phyloP scores from a whole-genome alignment of 2,329 filamentous ascomycete species.

The Monosporascus sp. region DNA sequence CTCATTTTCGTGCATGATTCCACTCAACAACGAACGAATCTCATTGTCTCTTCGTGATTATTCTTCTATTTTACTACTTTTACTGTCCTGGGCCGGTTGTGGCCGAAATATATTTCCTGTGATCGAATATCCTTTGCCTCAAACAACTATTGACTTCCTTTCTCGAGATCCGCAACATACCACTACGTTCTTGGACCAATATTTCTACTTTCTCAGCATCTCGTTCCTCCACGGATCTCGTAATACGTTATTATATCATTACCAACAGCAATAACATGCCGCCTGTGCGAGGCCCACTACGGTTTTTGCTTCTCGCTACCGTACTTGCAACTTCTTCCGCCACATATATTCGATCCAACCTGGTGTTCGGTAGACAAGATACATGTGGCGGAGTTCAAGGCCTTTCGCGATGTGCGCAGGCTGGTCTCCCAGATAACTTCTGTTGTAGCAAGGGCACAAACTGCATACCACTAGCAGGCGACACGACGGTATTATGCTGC shows the following conservation, averaged over 20 bases:
- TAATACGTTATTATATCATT: background rate
- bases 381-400: constrained; percentile 46
- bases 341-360: constrained; percentile 28
- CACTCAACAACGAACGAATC: constrained; percentile 11
- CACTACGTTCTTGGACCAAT: background rate
- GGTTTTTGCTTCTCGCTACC: constrained; percentile 33
- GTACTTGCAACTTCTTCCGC: constrained; percentile 30
- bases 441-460: constrained; percentile 54
- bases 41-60: constrained; percentile 24
- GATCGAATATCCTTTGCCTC: constrained; percentile 14
- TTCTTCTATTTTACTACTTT: constrained; percentile 18
- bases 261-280: constrained; percentile 20
- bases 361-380: constrained; percentile 38
- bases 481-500: constrained; percentile 67
- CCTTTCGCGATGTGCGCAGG: constrained; percentile 41
- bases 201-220: background rate
- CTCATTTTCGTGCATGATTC: constrained; percentile 9
- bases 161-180: constrained; percentile 7
- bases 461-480: constrained; percentile 59
- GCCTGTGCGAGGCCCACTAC: constrained; percentile 24
- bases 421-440: constrained; percentile 56
- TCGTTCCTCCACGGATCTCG: background rate
- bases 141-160: constrained; percentile 12
- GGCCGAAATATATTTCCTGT: constrained; percentile 10
- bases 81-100: constrained; percentile 6